These are phyloP conservation scores for Coleophoma eucalyptorum DNA, from an alignment of 2,329 filamentous ascomycete genomes.

Conservation along the genomic window DNA sequence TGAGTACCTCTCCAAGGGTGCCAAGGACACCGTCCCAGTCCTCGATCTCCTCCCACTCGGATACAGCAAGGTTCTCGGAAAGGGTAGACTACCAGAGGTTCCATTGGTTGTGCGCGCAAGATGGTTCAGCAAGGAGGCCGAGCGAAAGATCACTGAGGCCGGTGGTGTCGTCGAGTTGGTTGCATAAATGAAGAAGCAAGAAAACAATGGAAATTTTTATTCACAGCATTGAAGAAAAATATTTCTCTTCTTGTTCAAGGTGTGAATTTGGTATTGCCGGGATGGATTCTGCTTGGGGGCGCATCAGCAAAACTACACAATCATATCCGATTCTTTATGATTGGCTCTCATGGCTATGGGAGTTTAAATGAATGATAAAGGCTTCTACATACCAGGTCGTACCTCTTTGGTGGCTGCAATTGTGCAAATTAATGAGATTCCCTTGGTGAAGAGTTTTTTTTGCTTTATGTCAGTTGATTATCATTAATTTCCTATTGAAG, in stretches of 20 bases:
- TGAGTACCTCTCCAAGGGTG: slow-evolving; percentile 71
- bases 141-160: slow-evolving; percentile 98
- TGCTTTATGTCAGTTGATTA: too few species aligned
- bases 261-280: background rate
- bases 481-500: too few species aligned
- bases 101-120: slow-evolving; percentile 92
- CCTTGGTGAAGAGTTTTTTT: too few species aligned
- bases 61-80: slow-evolving; percentile 98
- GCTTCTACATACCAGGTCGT: slow-evolving; percentile 5
- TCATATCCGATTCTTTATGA: background rate
- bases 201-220: background rate
- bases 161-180: slow-evolving; percentile 95
- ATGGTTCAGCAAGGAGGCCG: slow-evolving; percentile 93
- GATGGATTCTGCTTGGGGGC: slow-evolving; percentile 2
- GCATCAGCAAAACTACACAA: background rate
- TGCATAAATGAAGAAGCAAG: slow-evolving; percentile 54
- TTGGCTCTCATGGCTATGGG: slow-evolving; percentile 13
- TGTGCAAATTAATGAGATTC: background rate
- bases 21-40: slow-evolving; percentile 90
- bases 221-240: too few species aligned
- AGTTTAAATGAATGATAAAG: slow-evolving; percentile 13
- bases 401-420: background rate
- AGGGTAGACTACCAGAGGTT: slow-evolving; percentile 91
- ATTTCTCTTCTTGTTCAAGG: background rate
- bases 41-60: slow-evolving; percentile 96